Evolutionary conservation across 2,329 filamentous ascomycete genomes (phyloP).

Genomic region (Monilinia fructicola): DNA sequence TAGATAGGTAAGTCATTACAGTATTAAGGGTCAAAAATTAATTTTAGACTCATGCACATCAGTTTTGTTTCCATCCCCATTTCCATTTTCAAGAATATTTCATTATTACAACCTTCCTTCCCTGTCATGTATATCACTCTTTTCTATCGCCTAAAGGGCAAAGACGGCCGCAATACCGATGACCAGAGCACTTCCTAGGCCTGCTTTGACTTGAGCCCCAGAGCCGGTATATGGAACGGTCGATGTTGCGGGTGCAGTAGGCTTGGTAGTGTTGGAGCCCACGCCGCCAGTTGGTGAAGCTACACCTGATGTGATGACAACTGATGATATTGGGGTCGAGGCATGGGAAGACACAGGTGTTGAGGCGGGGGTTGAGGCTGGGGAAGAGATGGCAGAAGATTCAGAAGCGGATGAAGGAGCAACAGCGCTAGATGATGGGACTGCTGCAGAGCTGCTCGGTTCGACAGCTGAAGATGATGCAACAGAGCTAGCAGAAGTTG

Average conservation of each 20-base stretch:
- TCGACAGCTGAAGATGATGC: not conserved
- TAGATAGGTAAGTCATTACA: conserved; percentile 8
- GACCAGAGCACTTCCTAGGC: conserved; percentile 5
- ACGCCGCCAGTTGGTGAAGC: conserved; percentile 18
- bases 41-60: not conserved
- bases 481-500: conserved; percentile 2
- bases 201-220: conserved; percentile 15
- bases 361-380: not conserved
- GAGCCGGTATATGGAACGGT: conserved; percentile 11
- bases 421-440: not conserved
- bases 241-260: conserved; percentile 7
- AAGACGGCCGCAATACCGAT: conserved; percentile 4
- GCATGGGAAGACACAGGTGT: not conserved
- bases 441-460: not conserved
- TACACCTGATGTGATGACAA: not conserved
- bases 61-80: not conserved
- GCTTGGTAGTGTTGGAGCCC: conserved; percentile 15
- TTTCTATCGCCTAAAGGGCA: not conserved
- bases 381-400: not conserved
- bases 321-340: not conserved
- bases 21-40: conserved; percentile 11
- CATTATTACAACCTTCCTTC: conserved; percentile 10
- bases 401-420: conserved; percentile 4
- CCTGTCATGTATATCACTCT: not conserved
- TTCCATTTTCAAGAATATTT: not conserved